Base-by-base conservation (phyloP, 768 basidiomycete species). In the Kwoniella pini region DNA sequence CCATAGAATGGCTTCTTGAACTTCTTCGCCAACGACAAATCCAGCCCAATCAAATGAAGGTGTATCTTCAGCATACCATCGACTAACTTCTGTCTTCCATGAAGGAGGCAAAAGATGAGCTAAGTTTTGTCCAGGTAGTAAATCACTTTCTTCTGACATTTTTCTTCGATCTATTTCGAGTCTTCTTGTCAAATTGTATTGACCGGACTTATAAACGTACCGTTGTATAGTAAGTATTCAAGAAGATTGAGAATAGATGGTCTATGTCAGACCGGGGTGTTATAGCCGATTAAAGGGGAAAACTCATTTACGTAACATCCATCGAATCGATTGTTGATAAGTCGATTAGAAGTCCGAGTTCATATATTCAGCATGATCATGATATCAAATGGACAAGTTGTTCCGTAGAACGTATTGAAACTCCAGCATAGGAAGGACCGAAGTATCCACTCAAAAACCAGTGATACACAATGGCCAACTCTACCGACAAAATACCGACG, bases 41-140 rank as follows among this genome's bases (percentile, higher is more conserved):
- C 95, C 95, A 38, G 89, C 94, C 66, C 91, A 96, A 79, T 99
- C 95, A 68, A 97, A 96, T 0, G 91, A 93, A 0, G 95, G 95
- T 0, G 88, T 89, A 74, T 98, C 95, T 80, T 99, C 95, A 7
- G 85, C 85, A 28, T 94, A 84, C 95, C 95, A 99, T 13, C 76
- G 80, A 2, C 83, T 80, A 54, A 98, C 84, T 65, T 91, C 87
- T 0, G 84, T 70, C 77, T 89, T 91, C 95, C 94, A 98, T 71
- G 87, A 90, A 0, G 92, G 90, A 30, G 95, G 93, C 10, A 98
- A 83, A n/a, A 97, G 82, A 74, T 97, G 81, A 11, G 81, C 79
- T 59, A 78, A 70, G 42, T 72, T 71, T 44, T 71, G 69, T 0
- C 63, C 62, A 1, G 64, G 61, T 27, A 24, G n/a, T 9, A 73